Base-by-base conservation (phyloP, 371 early-diverging fungal genomes). In the Mortierella sp. region DNA sequence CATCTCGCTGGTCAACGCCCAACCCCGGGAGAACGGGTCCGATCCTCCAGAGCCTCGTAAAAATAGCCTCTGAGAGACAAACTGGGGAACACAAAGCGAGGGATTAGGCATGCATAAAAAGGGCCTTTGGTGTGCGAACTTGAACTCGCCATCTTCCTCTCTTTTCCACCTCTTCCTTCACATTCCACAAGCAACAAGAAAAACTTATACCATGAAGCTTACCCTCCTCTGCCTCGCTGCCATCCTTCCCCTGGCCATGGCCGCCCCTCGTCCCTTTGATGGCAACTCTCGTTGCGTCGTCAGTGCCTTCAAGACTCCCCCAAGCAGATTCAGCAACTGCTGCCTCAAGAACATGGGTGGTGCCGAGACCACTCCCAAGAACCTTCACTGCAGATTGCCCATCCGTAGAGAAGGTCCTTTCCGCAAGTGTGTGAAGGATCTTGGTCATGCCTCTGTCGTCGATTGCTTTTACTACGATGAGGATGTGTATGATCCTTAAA, bases 331-430 rank as follows among this genome's bases (percentile, higher is more conserved):
- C 58, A 55, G 18, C 15, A 47, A 69, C 7, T 74, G 75, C 60
- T 74, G 75, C 58, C 58, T 69, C 30, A 61, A 57, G 53, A 64
- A 69, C 62, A 64, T 53, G 45, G 75, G 75, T 7, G 69, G 75
- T 6, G 65, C 75, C 6, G 30, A 65, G n/a, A n/a, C n/a, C n/a
- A n/a, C n/a, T 0, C 56, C 60, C 7, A 50, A 64, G 9, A 47
- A 30, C 57, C 21, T 18, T 19, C n/a, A n/a, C 12, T 74, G 75
- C 70, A 57, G 18, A 5, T 43, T 74, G 0, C 75, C 69, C 37
- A 68, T 74, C 47, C 15, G 26, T 1, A 53, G 50, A 12, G 75
- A 74, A 45, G 75, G 75, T 1, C 45, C 6, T 7, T 65, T 69
- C 46, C 57, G 75, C 29, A 74, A 74, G 63, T 74, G 74, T 45